A percentile compares a stretch with the other conserved stretches of the same genome.
Conservation (phyloP, 805 yeast species). For the Brettanomyces anomalus region DNA sequence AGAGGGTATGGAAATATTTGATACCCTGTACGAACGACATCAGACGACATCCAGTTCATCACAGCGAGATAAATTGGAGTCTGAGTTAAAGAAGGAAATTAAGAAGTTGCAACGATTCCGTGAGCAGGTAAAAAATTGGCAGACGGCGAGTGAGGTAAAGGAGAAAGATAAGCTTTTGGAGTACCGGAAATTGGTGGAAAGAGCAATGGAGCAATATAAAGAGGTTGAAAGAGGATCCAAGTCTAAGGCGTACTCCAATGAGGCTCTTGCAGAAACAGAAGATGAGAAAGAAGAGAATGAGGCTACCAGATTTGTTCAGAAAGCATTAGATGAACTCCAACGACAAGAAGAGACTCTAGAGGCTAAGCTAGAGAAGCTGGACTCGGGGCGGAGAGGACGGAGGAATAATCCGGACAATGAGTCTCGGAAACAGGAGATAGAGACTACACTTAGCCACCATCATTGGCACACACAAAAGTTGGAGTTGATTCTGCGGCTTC, state of each 20-base stretch:
- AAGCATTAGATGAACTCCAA: constrained; percentile 66
- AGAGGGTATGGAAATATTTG: constrained; percentile 48
- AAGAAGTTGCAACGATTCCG: constrained; percentile 50
- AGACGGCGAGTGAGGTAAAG: constrained; percentile 44
- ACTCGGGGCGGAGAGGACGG: constrained; percentile 45
- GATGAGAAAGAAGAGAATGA: constrained; percentile 68
- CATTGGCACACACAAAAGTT: constrained; percentile 69
- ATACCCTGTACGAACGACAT: constrained; percentile 47
- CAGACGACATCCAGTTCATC: constrained; percentile 36
- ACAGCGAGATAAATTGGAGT: constrained; percentile 49
- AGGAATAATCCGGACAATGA: constrained; percentile 33
- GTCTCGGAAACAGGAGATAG: constrained; percentile 47
- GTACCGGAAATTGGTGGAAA: constrained; percentile 30
- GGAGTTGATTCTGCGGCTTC: constrained; percentile 64
- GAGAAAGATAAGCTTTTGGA: constrained; percentile 37
- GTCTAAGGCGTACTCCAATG: constrained; percentile 50
- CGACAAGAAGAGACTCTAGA: constrained; percentile 75
- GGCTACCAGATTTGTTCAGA: constrained; percentile 59
- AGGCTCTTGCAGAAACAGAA: constrained; percentile 40
- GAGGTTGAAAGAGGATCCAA: constrained; percentile 49
- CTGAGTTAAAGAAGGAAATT: constrained; percentile 50
- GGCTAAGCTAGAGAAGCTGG: constrained; percentile 53
- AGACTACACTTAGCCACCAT: constrained; percentile 63
- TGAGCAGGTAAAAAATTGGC: constrained; percentile 54
- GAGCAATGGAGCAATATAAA: constrained; percentile 54